Base-by-base conservation (phyloP, 148 eudicot genomes). In the Cornus florida region DNA sequence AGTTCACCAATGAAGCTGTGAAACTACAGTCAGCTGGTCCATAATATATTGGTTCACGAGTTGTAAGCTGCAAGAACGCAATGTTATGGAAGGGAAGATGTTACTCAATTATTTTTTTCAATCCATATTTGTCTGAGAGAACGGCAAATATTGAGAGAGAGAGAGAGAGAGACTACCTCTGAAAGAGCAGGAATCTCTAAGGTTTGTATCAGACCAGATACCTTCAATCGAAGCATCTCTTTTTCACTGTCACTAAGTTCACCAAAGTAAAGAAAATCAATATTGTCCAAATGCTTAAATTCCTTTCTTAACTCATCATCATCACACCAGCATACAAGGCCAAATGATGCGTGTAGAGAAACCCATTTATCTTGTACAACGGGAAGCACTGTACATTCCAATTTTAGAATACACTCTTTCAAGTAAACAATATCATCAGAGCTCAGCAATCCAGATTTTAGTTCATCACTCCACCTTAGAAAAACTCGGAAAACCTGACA, bases 271-370 rank as follows among this genome's bases (percentile, higher is more conserved):
- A 96, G 81, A 85, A 94, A 91, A 70, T 91, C 92, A 85, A 96
- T 83, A 75, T 88, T 83, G 71, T 86, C 90, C 5, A 69, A 77
- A 81, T 89, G 75, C 88, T 86, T 88, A 66, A 96, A 94, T 84
- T 96, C 94, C 84, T 90, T 90, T 89, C 84, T 87, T 64, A 96
- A 84, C 13, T 76, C 81, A 78, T 94, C 91, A 83, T 96, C 92
- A 86, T 94, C 92, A 81, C 86, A 89, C 99, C 99, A 96, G 83
- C 99, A 96, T 6, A 94, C 82, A 62, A 96, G 89, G 75, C 98
- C 98, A 90, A 83, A 92, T 5, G 94, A 94, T 69, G 94, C 75
- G 77, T 94, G 92, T 70, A 96, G 79, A 48, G 97, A 96, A 77
- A 96, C 91, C 99, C 99, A 96, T 91, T 90, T 94, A 89, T 96